Evolutionary conservation across 306 rosid species (phyloP), one percentile per base, ranked within the genome.

Genomic region (Cicer bijugum): DNA sequence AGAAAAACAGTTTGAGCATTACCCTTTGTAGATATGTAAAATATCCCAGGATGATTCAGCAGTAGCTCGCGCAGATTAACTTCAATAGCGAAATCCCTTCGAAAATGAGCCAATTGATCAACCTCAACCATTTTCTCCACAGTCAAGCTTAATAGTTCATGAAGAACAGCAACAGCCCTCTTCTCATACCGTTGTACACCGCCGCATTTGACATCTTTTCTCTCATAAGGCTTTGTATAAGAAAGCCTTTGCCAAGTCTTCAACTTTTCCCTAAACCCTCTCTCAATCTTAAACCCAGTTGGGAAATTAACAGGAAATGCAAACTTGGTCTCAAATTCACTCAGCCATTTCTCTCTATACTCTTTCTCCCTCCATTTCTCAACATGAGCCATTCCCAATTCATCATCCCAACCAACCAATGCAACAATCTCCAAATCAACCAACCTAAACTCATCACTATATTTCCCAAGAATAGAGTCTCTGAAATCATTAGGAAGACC

Each of bases 181-280:
- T 92, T 90, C 86, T 92, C 94, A 52, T 80, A 89, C 10, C 90
- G 71, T 69, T 90, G 85, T 0, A 67, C 53, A 52, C 96, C 86
- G 5, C 96, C 92, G 37, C 88, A 80, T 75, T 9, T 75, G 72
- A 72, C 81, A 62, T 81, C 86, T 68, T 80, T 90, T 73, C 64
- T 80, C 80, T 88, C 98, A 59, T 88, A 90, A 58, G 94, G 91
- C 86, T 87, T 88, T 42, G 79, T 33, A 64, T 88, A 90, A 8
- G 91, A 79, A 78, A 90, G 94, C 85, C 94, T 92, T 53, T 92
- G 92, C 97, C 97, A 90, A 78, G 81, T 87, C 84, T 78, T 89
- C 84, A 90, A 42, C 83, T 67, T 90, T 39, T 88, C 94, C 48
- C 89, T 88, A 59, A 69, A 88, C 42, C 96, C 97, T 43, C 78